These are phyloP conservation scores for Fomitopsis pinicola DNA, from an alignment of 1,284 basidiomycete species.

Conservation along the genomic window DNA sequence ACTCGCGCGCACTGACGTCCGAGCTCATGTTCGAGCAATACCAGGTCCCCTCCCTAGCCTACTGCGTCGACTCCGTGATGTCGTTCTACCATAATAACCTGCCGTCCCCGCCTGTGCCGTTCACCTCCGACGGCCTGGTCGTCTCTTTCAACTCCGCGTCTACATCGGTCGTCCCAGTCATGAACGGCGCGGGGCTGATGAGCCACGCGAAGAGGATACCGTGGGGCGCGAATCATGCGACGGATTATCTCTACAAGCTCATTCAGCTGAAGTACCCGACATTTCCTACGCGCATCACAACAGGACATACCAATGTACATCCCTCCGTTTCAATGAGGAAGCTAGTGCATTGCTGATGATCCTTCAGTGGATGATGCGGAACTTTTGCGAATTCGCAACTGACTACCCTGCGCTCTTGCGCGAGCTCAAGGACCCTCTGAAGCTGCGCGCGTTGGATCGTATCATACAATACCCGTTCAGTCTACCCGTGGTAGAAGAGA, in stretches of 20 bases:
- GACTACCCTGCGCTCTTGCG: slow-evolving; percentile 76
- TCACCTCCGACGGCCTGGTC: slow-evolving; percentile 69
- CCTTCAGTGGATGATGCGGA: slow-evolving; percentile 82
- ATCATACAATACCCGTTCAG: slow-evolving; percentile 86
- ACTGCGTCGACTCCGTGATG: slow-evolving; percentile 90
- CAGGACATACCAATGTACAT: slow-evolving; percentile 49
- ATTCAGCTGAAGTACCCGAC: slow-evolving; percentile 95
- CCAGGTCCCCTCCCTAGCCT: slow-evolving; percentile 81
- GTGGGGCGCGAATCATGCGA: slow-evolving; percentile 89
- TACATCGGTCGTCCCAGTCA: slow-evolving; percentile 84
- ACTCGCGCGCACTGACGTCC: slow-evolving; percentile 89
- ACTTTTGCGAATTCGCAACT: slow-evolving; percentile 80
- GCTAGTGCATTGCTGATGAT: neutral
- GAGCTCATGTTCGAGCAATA: slow-evolving; percentile 98
- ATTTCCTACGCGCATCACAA: slow-evolving; percentile 66
- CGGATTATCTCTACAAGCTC: slow-evolving; percentile 89
- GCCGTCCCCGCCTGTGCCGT: slow-evolving; percentile 33
- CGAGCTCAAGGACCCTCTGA: slow-evolving; percentile 57
- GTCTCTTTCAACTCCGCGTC: slow-evolving; percentile 84
- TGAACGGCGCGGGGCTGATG: slow-evolving; percentile 76
- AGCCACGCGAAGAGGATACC: slow-evolving; percentile 86
- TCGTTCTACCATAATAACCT: slow-evolving; percentile 81
- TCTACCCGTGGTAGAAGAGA: slow-evolving; percentile 71
- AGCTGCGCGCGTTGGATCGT: slow-evolving; percentile 63
- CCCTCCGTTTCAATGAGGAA: neutral